Base-by-base conservation (phyloP, 1,139 yeast genomes). In the Zygoascus meyerae region DNA sequence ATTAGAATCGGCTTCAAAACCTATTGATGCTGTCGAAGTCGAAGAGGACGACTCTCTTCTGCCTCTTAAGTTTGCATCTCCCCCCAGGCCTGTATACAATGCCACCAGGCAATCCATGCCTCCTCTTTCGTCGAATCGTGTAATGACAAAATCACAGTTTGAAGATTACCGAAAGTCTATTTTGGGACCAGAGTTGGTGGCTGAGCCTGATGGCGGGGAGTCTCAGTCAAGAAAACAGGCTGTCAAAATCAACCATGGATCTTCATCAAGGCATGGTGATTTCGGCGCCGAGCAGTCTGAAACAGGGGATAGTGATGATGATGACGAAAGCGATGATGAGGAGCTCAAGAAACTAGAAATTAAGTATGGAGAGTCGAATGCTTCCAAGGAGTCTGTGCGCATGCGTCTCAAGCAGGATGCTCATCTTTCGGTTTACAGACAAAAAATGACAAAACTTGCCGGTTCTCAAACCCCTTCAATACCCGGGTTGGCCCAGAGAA, bases 361-460 rank as follows among this genome's bases (percentile, higher is more conserved):
- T 33, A 55, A 58, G 35, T 53, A 51, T 42, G 64, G 59, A 18
- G 63, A 57, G 16, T 58, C 54, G 31, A 56, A 52, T 40, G 51
- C 52, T 32, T 57, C 59, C 42, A 55, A 58, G 38, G 57, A 58
- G 47, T 52, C 58, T 34, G 57, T 60, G 5, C 54, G 61, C 35
- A 56, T 62, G 59, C 60, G 72, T 34, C 59, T 64, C 48, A 63
- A 61, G 50, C 73, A 69, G 49, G 70, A 68, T 42, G 72, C 69
- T 5, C 68, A 69, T 39, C 53, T 69, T 46, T 64, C 69, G 5
- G 65, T 66, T 14, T 69, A 69, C 51, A 62, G 73, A n/a, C 73
- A 69, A 50, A 66, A 66, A 48, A 69, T 69, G 72, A 67, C 65
- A 45, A 65, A 65, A 45, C 57, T 66, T 32, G 64, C 69, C 14